Evolutionary conservation across 164 flowering plant species (phyloP).

Genomic region (Tetracentron sinense): DNA sequence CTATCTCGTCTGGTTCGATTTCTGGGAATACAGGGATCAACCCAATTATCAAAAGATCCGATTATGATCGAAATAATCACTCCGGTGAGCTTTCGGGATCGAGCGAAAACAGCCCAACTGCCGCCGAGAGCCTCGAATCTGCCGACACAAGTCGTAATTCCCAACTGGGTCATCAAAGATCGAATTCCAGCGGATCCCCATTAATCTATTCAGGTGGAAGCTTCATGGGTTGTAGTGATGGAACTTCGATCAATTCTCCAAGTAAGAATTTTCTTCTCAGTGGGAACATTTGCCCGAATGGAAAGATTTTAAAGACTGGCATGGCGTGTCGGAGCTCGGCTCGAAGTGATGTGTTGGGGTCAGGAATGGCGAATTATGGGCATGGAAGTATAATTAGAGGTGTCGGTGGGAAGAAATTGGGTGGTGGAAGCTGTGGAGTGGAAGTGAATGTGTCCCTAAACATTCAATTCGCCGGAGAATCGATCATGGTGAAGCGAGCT

Average conservation of each 20-base stretch:
- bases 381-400: slow-evolving; percentile 51
- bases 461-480: not conserved
- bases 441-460: not conserved
- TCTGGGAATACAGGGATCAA: not conserved
- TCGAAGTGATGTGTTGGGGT: slow-evolving; percentile 35
- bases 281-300: slow-evolving; percentile 62
- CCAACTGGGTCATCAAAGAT: not conserved
- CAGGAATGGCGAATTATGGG: slow-evolving; percentile 39
- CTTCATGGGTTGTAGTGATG: slow-evolving; percentile 1
- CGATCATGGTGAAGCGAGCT: not conserved
- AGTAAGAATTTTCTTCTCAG: slow-evolving; percentile 38
- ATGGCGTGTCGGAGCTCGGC: slow-evolving; percentile 24
- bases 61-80: not conserved
- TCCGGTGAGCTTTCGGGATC: slow-evolving; percentile 1
- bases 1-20: not conserved
- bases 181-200: not conserved
- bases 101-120: not conserved
- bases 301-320: slow-evolving; percentile 44
- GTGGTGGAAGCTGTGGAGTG: not conserved
- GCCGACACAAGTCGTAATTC: not conserved
- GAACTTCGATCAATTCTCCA: slow-evolving; percentile 38
- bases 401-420: slow-evolving; percentile 7
- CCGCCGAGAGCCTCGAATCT: not conserved
- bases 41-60: not conserved
- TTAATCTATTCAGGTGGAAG: not conserved